Conservation (phyloP, 2,329 filamentous ascomycete genomes). For the Pseudocercospora musae region DNA sequence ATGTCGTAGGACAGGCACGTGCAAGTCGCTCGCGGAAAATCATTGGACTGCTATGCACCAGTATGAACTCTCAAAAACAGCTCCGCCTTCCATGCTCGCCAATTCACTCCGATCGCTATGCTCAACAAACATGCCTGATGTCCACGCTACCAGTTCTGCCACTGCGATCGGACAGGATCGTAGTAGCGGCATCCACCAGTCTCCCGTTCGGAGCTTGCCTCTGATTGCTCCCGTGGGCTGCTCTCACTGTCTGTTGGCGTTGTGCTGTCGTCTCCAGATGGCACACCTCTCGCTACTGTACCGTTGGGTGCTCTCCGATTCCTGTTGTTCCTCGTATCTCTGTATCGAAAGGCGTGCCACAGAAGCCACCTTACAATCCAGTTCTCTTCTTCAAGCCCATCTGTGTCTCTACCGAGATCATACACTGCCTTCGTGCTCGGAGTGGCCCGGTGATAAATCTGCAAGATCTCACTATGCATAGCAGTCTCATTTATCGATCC, state of each 20-base stretch:
- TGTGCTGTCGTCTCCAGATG: conserved; percentile 12
- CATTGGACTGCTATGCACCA: not conserved
- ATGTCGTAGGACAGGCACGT: not conserved
- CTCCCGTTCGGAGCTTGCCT: not conserved
- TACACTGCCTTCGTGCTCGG: conserved; percentile 41
- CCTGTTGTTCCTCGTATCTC: conserved; percentile 25
- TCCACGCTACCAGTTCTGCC: not conserved
- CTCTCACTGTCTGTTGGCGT: conserved; percentile 3
- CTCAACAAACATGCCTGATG: not conserved
- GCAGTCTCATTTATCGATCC: conserved; percentile 48
- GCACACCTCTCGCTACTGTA: not conserved
- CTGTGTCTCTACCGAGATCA: conserved; percentile 41
- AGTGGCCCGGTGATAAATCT: conserved; percentile 40
- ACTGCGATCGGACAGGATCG: conserved; percentile 11
- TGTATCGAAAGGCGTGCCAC: conserved; percentile 49
- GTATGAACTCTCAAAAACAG: not conserved
- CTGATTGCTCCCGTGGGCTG: not conserved
- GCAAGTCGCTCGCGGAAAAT: not conserved
- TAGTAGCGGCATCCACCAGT: not conserved
- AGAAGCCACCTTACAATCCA: conserved; percentile 51
- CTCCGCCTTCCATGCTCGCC: not conserved
- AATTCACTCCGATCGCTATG: not conserved
- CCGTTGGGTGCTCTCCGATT: not conserved
- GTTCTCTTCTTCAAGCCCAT: conserved; percentile 44
- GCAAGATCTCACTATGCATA: conserved; percentile 44